Evolutionary conservation across 1,139 yeast genomes (phyloP).

Genomic region (Kodamaea suecica): DNA sequence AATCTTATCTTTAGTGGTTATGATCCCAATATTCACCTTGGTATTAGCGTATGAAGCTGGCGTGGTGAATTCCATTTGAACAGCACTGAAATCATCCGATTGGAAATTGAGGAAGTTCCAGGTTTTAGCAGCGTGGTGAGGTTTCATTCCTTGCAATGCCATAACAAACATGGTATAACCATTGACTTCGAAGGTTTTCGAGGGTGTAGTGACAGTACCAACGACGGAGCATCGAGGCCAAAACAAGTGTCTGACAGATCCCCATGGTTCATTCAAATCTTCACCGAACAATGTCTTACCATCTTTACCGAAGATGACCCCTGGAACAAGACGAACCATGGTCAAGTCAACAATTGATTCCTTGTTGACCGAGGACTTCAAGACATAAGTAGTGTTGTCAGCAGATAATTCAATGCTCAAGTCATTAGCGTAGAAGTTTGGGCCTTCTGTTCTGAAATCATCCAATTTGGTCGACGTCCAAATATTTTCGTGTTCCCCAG

Average conservation of each 20-base stretch:
- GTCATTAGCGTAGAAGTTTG: conserved; percentile 74
- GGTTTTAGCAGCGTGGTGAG: conserved; percentile 95
- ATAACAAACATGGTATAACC: conserved; percentile 83
- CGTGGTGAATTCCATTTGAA: conserved; percentile 93
- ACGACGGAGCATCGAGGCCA: conserved; percentile 84
- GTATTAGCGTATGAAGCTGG: conserved; percentile 86
- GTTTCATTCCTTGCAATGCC: conserved; percentile 99
- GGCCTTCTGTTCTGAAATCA: conserved; percentile 72
- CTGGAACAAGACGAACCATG: conserved; percentile 64
- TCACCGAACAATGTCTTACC: conserved; percentile 86
- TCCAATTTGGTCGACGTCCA: conserved; percentile 94
- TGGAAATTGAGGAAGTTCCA: conserved; percentile 96
- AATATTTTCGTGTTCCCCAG: conserved; percentile 46
- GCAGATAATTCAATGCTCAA: conserved; percentile 58
- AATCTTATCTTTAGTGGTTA: conserved; percentile 62
- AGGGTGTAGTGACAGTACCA: conserved; percentile 55
- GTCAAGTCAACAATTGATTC: conserved; percentile 72
- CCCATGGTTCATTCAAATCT: conserved; percentile 86
- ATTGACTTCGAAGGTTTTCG: conserved; percentile 33
- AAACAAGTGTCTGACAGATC: conserved; percentile 90
- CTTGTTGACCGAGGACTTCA: conserved; percentile 64
- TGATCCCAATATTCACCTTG: conserved; percentile 74
- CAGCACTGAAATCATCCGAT: conserved; percentile 67
- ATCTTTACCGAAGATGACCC: conserved; percentile 86
- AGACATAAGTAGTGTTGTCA: conserved; percentile 51